Percentiles rank a stretch among this genome's conserved stretches.
These are phyloP conservation scores for Fusarium vanettenii DNA, from an alignment of 2,329 filamentous ascomycete genomes.

Conservation along the genomic window DNA sequence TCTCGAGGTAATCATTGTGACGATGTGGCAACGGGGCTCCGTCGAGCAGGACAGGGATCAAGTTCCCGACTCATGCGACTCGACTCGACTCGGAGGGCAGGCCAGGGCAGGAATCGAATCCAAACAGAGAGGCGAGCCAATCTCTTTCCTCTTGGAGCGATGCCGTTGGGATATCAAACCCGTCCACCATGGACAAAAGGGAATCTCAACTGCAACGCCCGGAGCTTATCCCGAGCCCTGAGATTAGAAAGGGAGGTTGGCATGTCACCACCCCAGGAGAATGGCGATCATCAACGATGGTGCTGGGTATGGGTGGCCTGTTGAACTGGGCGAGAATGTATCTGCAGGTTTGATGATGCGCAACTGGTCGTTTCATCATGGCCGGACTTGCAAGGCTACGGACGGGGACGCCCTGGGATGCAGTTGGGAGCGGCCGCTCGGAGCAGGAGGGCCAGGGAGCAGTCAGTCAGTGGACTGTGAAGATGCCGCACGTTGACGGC, in stretches of 20 bases:
- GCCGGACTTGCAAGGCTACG: slow-evolving; percentile 28
- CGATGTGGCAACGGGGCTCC: slow-evolving; percentile 11
- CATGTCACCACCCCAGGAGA: slow-evolving; percentile 22
- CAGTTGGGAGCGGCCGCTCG: slow-evolving; percentile 32
- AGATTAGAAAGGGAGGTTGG: slow-evolving; percentile 32
- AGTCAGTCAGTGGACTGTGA: background rate
- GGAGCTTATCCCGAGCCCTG: slow-evolving; percentile 17
- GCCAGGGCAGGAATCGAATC: background rate
- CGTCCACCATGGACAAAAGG: slow-evolving; percentile 10
- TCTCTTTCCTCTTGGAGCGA: slow-evolving; percentile 15
- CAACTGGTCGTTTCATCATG: slow-evolving; percentile 30
- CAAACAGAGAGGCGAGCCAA: slow-evolving; percentile 1
- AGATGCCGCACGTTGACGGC: slow-evolving; percentile 11
- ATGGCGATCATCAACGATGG: slow-evolving; percentile 17
- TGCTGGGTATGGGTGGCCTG: slow-evolving; percentile 4
- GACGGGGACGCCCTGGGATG: slow-evolving; percentile 13
- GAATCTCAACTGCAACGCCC: background rate
- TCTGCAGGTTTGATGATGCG: slow-evolving; percentile 10
- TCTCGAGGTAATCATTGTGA: slow-evolving; percentile 12
- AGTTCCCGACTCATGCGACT: slow-evolving; percentile 1
- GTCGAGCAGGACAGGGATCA: background rate
- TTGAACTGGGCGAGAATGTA: slow-evolving; percentile 6
- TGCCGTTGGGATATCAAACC: slow-evolving; percentile 13
- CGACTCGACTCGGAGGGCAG: background rate
- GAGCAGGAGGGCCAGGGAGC: slow-evolving; percentile 9